Conservation (phyloP, 225 moss, liverwort and hornwort genomes). For the Bryum argenteum region DNA sequence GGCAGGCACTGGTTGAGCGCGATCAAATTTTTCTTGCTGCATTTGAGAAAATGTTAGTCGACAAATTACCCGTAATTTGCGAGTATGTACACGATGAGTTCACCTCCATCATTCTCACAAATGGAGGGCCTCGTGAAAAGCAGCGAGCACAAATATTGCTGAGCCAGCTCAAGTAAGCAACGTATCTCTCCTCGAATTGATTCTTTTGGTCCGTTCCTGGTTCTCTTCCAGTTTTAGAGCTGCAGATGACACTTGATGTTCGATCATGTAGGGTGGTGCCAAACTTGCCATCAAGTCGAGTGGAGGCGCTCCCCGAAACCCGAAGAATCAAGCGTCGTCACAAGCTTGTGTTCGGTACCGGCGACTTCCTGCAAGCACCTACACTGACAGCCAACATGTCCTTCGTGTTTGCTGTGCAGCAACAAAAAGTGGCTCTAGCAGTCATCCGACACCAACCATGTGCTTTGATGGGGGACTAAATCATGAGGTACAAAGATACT, state of each 20-base stretch:
- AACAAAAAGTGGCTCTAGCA: slow-evolving; percentile 73
- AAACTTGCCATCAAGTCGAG: slow-evolving; percentile 65
- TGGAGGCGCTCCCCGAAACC: slow-evolving; percentile 71
- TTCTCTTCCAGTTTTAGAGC: background rate
- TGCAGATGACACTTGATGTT: background rate
- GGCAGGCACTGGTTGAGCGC: slow-evolving; percentile 73
- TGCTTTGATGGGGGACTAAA: slow-evolving; percentile 74
- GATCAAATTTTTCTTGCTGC: slow-evolving; percentile 62
- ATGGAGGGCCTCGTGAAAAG: slow-evolving; percentile 75
- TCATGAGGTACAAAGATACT: slow-evolving; percentile 8
- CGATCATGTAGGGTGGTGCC: slow-evolving; percentile 62
- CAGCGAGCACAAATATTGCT: slow-evolving; percentile 63
- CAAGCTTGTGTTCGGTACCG: slow-evolving; percentile 89
- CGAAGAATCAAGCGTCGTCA: slow-evolving; percentile 83
- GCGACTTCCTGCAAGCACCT: slow-evolving; percentile 73
- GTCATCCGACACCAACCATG: slow-evolving; percentile 82
- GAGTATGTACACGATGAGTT: slow-evolving; percentile 83
- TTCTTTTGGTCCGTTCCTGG: background rate
- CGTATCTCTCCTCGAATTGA: background rate
- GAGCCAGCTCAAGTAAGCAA: slow-evolving; percentile 61
- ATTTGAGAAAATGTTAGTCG: slow-evolving; percentile 47
- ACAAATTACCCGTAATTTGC: slow-evolving; percentile 62
- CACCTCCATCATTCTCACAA: slow-evolving; percentile 54
- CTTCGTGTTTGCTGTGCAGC: slow-evolving; percentile 81
- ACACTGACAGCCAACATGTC: slow-evolving; percentile 90